Evolutionary conservation across 2,329 filamentous ascomycete genomes (phyloP), one percentile per base, ranked within the genome.

Genomic region (Didymella pomorum): DNA sequence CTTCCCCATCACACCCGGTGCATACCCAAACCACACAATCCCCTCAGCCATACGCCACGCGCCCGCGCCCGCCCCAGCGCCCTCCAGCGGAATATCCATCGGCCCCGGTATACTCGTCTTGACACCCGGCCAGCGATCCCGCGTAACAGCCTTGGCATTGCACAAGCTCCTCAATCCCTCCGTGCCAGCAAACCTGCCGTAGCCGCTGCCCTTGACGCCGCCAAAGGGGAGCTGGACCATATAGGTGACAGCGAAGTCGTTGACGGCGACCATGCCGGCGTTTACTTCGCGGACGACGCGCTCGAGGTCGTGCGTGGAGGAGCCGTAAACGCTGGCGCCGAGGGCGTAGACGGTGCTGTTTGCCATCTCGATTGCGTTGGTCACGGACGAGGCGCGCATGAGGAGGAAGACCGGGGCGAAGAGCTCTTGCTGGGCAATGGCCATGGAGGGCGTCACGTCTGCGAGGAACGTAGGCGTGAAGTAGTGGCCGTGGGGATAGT

Each of bases 201-300:
- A 98, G 0, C 81, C 95, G 23, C 91, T 96, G 1, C 93, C 94
- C 57, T 86, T 87, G n/a, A 91, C 87, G 52, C 93, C 95, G 35
- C 95, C 95, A 77, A 99, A 99, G 0, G 95, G 95, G 37, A 99
- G 80, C 78, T 97, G 93, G 8, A 96, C 93, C 51, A 94, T 92
- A 74, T 99, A 99, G 77, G 88, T 97, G 26, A 88, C 89, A 20
- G 89, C 95, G 72, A 99, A 99, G 79, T 99, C 95, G 75, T 99
- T 99, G 67, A 99, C 86, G 23, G 92, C 88, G 0, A 98, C 91
- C 90, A 97, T 97, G 43, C 95, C 95, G 0, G 90, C 88, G 62
- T 89, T 86, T 50, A 97, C 83, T 23, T 87, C 86, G 20, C 78
- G 78, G 1, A 94, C 87, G 26, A 96, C 86, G 16, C 80, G 80